phyloP scores from a whole-genome alignment of 1,284 basidiomycete species.

The Heterobasidion irregulare region DNA sequence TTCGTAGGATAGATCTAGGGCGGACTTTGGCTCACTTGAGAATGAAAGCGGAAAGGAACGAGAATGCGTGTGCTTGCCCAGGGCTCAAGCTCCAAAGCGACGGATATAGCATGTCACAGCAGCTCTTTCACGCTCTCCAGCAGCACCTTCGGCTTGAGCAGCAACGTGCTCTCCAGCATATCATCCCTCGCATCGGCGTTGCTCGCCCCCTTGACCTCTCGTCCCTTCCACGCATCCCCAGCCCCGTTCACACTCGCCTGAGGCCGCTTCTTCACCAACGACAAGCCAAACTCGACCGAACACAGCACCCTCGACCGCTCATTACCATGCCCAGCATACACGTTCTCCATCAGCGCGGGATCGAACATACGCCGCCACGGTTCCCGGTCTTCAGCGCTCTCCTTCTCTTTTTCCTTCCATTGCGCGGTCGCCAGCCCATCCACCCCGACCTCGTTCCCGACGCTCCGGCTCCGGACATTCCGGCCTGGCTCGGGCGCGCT shows the following conservation, averaged over 20 bases:
- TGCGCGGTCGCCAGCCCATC: background rate
- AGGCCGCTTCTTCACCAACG: conserved; percentile 16
- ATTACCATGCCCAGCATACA: conserved; percentile 21
- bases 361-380: conserved; percentile 17
- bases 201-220: conserved; percentile 10
- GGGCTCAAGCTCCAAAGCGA: too few species aligned
- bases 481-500: conserved; percentile 10
- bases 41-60: too few species aligned
- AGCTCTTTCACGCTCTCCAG: conserved; percentile 25
- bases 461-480: background rate
- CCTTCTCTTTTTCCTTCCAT: conserved; percentile 1
- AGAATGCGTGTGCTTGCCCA: too few species aligned
- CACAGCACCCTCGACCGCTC: conserved; percentile 23
- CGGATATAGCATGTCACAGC: conserved; percentile 12
- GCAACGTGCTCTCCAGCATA: conserved; percentile 17
- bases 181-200: conserved; percentile 4
- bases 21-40: too few species aligned
- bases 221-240: conserved; percentile 4
- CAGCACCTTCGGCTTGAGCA: conserved; percentile 28
- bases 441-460: background rate
- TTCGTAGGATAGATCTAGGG: too few species aligned
- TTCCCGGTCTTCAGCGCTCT: background rate
- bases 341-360: conserved; percentile 23
- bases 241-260: conserved; percentile 2
- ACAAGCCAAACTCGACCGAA: conserved; percentile 27